Base-by-base conservation (phyloP, 768 basidiomycete species). In the Pleurotus citrinopileatus region DNA sequence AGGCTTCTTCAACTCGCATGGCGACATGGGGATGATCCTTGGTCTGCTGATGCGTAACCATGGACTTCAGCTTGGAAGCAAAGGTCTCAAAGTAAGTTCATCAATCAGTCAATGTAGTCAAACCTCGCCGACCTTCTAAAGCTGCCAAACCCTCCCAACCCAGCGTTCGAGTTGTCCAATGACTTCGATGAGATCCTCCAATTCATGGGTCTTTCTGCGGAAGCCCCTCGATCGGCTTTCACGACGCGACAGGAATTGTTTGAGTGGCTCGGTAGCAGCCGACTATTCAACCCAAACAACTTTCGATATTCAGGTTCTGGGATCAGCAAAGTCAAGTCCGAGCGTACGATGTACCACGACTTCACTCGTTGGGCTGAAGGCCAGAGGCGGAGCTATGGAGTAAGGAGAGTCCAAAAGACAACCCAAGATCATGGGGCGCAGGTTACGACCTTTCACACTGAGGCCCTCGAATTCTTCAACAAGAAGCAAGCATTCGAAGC, bases 1-100 rank as follows among this genome's bases (percentile, higher is more conserved):
- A 13, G 62, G 73, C 20, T 80, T 87, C 65, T 80, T 80, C 60
- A 75, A 82, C 54, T 78, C 80, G 1, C 89, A 87, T 59, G 88
- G 88, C 7, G 88, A 89, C 59, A 72, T 89, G 15, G 84, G 83
- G 0, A 86, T 87, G 80, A 85, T 89, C 13, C 65, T 89, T 44
- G 79, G 82, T 8, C 64, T 84, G 12, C 65, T 89, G 15, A 77
- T 73, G 7, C 73, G 75, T 36, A 79, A 78, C 51, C 67, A 68
- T 43, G 82, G 85, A 2, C 59, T 89, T 2, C 61, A 67, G 2
- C 63, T 85, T 0, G 79, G 80, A 4, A 68, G 66, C 20, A 73
- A 79, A 38, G 88, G 87, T 0, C 64, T 89, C 17, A 86, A 81
- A 74, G 87, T 85, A 37, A 48, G 65, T 44, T 23, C 5, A 19